phyloP scores from a whole-genome alignment of 228 moss, liverwort and hornwort genomes.

The Sphagnum fallax region DNA sequence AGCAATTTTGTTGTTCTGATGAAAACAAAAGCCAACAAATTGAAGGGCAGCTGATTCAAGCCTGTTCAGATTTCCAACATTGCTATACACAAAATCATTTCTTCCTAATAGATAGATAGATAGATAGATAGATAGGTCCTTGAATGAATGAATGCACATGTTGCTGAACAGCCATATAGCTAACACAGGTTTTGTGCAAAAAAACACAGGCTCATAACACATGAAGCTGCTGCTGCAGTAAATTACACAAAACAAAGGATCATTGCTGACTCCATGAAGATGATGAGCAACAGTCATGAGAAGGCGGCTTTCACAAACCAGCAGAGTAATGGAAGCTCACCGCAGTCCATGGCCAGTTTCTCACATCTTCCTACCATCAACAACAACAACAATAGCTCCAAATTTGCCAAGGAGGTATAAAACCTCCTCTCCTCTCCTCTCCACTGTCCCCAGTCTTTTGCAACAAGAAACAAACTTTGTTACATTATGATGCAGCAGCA shows the following conservation, averaged over 20 bases:
- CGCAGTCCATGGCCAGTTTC: constrained; percentile 55
- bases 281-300: constrained; percentile 35
- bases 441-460: neutral
- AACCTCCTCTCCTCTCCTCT: neutral
- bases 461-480: neutral
- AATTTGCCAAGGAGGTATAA: constrained; percentile 30
- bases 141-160: too few species aligned
- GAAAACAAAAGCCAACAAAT: too few species aligned
- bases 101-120: too few species aligned
- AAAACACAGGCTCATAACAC: constrained; percentile 37
- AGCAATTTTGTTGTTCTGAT: too few species aligned
- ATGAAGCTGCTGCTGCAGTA: constrained; percentile 14
- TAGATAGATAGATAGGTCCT: too few species aligned
- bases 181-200: too few species aligned
- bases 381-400: constrained; percentile 32
- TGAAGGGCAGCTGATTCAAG: too few species aligned
- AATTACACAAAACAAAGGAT: constrained; percentile 27
- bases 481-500: neutral
- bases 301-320: constrained; percentile 31
- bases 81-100: too few species aligned
- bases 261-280: constrained; percentile 37
- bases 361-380: constrained; percentile 51
- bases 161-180: too few species aligned
- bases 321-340: constrained; percentile 60
- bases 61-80: too few species aligned